phyloP scores from a whole-genome alignment of 768 basidiomycete species.

The Phylloporus sp. region DNA sequence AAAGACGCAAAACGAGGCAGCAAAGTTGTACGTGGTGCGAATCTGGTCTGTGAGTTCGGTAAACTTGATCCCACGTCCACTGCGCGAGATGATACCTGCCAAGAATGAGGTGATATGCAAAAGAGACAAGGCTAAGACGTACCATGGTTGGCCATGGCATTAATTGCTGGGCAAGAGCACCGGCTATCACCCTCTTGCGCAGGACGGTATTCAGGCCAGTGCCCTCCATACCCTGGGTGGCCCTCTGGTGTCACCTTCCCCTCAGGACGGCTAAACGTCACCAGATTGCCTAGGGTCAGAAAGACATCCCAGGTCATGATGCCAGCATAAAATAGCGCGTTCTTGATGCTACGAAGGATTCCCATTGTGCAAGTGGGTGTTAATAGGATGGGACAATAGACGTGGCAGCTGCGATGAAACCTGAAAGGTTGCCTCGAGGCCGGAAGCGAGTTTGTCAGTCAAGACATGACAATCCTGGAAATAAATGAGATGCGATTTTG shows the following conservation, averaged over 20 bases:
- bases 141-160: conserved; percentile 86
- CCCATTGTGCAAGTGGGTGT: conserved; percentile 8
- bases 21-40: conserved; percentile 64
- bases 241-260: conserved; percentile 57
- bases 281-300: conserved; percentile 18
- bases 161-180: conserved; percentile 70
- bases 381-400: conserved; percentile 24
- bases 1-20: conserved; percentile 61
- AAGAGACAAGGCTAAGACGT: not conserved
- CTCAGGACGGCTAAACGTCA: conserved; percentile 22
- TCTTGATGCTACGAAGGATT: conserved; percentile 8
- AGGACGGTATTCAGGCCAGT: conserved; percentile 66
- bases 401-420: not conserved
- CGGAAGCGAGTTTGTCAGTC: not conserved
- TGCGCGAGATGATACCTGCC: conserved; percentile 46
- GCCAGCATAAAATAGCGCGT: conserved; percentile 3
- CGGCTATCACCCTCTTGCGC: conserved; percentile 64
- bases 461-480: not conserved
- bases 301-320: conserved; percentile 20
- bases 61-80: conserved; percentile 72
- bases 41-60: conserved; percentile 40
- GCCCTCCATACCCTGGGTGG: conserved; percentile 54
- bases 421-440: not conserved
- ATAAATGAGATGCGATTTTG: not conserved
- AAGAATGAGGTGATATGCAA: not conserved